Evolutionary conservation across 2,329 filamentous ascomycete genomes (phyloP).

Genomic region (Fusarium newnesense): DNA sequence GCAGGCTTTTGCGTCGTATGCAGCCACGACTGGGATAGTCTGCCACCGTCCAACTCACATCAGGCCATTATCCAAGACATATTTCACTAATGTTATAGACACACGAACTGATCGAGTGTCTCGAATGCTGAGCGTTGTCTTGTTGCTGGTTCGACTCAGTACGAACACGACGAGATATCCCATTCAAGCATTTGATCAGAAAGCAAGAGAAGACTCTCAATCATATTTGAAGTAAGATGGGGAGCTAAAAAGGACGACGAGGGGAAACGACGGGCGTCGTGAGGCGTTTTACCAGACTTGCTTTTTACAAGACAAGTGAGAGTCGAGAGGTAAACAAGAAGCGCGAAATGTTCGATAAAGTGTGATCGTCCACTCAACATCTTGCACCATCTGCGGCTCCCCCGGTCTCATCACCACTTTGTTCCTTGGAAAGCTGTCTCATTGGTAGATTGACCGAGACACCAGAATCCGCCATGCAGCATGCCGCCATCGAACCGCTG

Average conservation of each 20-base stretch:
- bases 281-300: slow-evolving; percentile 26
- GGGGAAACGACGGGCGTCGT: slow-evolving; percentile 16
- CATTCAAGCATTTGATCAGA: not conserved
- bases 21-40: slow-evolving; percentile 40
- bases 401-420: slow-evolving; percentile 45
- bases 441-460: slow-evolving; percentile 43
- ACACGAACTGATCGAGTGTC: slow-evolving; percentile 1
- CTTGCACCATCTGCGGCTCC: slow-evolving; percentile 46
- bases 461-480: slow-evolving; percentile 39
- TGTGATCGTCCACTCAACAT: slow-evolving; percentile 43
- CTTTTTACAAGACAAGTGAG: slow-evolving; percentile 36
- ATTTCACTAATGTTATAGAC: not conserved
- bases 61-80: slow-evolving; percentile 38
- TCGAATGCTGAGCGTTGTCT: not conserved
- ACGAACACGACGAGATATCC: not conserved
- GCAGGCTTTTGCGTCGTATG: slow-evolving; percentile 33
- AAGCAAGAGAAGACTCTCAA: not conserved
- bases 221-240: not conserved
- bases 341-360: slow-evolving; percentile 43
- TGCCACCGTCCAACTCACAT: slow-evolving; percentile 35
- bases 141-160: not conserved
- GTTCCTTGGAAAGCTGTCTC: slow-evolving; percentile 37
- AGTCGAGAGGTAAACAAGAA: slow-evolving; percentile 29
- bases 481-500: slow-evolving; percentile 45
- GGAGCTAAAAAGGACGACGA: not conserved